phyloP scores from a whole-genome alignment of 257 asterid species.

The Gentiana dahurica region DNA sequence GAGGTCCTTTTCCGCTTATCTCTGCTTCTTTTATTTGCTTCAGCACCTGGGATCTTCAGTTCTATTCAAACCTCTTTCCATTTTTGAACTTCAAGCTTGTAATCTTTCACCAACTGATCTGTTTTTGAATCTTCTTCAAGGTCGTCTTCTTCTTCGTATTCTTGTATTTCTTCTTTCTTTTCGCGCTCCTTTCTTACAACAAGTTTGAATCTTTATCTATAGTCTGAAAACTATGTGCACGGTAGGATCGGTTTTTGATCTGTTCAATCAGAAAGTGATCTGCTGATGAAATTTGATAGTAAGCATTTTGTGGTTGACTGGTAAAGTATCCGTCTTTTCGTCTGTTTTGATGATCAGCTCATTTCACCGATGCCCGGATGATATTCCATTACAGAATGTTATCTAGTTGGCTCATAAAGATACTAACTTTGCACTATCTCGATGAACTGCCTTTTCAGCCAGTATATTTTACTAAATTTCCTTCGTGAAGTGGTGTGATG shows the following conservation, averaged over 20 bases:
- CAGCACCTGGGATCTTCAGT: slow-evolving; percentile 66
- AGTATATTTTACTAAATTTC: slow-evolving; percentile 30
- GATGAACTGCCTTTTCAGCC: slow-evolving; percentile 8
- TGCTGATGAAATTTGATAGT: slow-evolving; percentile 22
- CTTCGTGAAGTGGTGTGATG: slow-evolving; percentile 29
- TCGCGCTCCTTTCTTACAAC: slow-evolving; percentile 2
- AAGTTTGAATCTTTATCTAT: slow-evolving; percentile 30
- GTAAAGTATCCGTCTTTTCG: slow-evolving; percentile 2
- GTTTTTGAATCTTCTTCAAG: slow-evolving; percentile 8
- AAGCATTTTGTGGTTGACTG: slow-evolving; percentile 22
- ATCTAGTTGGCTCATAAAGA: slow-evolving; percentile 25
- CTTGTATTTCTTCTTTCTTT: slow-evolving; percentile 2
- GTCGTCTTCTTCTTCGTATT: too few relatives aligned
- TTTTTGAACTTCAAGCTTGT: slow-evolving; percentile 27
- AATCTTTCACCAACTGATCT: slow-evolving; percentile 19
- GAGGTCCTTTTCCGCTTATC: slow-evolving; percentile 43
- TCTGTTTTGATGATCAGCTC: too few relatives aligned
- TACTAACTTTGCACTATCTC: slow-evolving; percentile 21
- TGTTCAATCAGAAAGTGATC: slow-evolving; percentile 43
- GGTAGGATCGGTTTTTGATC: slow-evolving; percentile 57
- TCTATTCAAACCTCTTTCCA: slow-evolving; percentile 28
- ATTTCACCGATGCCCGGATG: slow-evolving; percentile 1
- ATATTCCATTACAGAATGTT: slow-evolving; percentile 16
- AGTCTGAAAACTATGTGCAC: slow-evolving; percentile 31
- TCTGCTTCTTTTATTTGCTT: slow-evolving; percentile 54